Conservation (phyloP, 805 yeast genomes). For the Lipomyces starkeyi region DNA sequence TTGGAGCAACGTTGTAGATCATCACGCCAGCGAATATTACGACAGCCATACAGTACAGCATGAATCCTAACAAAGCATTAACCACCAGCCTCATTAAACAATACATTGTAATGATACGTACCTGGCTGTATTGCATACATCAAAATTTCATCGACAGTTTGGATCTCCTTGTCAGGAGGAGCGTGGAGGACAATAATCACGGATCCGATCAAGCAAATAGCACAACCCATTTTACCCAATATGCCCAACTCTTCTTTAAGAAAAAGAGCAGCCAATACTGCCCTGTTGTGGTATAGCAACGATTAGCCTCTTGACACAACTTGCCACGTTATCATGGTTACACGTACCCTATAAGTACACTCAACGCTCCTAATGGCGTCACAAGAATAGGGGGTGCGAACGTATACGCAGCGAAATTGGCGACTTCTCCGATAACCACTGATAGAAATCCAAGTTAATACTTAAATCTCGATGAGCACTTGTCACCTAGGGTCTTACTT, state of each 20-base stretch:
- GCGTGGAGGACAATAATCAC: conserved; percentile 89
- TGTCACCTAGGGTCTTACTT: conserved; percentile 32
- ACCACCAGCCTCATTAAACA: background rate
- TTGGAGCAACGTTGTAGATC: conserved; percentile 84
- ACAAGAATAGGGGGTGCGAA: conserved; percentile 94
- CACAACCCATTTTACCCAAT: conserved; percentile 90
- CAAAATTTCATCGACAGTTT: conserved; percentile 86
- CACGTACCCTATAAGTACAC: conserved; percentile 76
- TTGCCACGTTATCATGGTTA: background rate
- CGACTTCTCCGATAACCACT: conserved; percentile 88
- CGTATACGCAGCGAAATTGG: conserved; percentile 92
- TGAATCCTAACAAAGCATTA: conserved; percentile 53
- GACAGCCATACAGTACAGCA: conserved; percentile 69
- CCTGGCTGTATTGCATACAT: conserved; percentile 76
- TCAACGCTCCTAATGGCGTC: conserved; percentile 88
- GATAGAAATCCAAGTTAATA: background rate
- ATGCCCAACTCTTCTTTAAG: conserved; percentile 86
- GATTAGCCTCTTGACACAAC: background rate
- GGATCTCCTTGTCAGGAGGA: conserved; percentile 89
- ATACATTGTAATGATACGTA: background rate
- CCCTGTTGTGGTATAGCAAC: conserved; percentile 44
- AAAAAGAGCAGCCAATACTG: conserved; percentile 84
- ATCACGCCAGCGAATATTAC: conserved; percentile 70
- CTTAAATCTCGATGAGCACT: background rate
- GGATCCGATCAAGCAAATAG: conserved; percentile 85